Percentiles rank a stretch among this genome's conserved stretches.
phyloP scores from a whole-genome alignment of 139 green algal species.

The Chlamydomonas sphaeroides region DNA sequence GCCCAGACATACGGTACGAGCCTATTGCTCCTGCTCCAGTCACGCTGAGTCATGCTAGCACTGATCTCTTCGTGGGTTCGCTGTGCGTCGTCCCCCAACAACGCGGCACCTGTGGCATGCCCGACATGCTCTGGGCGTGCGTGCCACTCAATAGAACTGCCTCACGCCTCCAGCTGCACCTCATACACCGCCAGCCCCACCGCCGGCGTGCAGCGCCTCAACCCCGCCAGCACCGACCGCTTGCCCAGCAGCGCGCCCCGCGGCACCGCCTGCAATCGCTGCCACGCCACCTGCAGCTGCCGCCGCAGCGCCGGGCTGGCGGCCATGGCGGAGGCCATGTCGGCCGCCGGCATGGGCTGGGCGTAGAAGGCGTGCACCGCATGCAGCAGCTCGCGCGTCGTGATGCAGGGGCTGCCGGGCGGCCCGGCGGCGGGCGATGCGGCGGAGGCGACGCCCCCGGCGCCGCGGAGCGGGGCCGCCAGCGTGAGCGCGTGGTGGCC shows the following conservation, averaged over 20 bases:
- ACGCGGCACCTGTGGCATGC: no score
- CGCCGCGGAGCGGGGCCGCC: background rate
- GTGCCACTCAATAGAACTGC: background rate
- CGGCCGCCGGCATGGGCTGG: background rate
- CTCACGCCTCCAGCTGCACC: slow-evolving; percentile 5
- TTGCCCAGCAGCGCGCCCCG: background rate
- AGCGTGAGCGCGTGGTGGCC: slow-evolving; percentile 20
- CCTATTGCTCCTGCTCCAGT: no score
- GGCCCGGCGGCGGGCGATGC: background rate
- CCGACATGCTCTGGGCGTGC: no score
- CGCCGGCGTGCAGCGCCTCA: background rate
- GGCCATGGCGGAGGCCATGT: slow-evolving; percentile 16
- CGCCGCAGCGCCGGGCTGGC: background rate
- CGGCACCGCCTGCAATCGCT: background rate
- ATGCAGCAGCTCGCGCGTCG: background rate
- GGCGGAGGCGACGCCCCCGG: no score
- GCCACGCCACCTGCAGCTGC: slow-evolving; percentile 32
- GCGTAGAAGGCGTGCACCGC: background rate
- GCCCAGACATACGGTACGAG: no score
- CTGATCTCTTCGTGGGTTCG: no score
- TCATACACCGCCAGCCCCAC: slow-evolving; percentile 8
- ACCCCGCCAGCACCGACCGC: background rate
- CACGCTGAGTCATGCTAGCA: no score
- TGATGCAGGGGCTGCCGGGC: background rate
- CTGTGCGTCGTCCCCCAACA: no score